Conservation (phyloP, 345 rosid genomes). For the Eucalyptus tenuipes region DNA sequence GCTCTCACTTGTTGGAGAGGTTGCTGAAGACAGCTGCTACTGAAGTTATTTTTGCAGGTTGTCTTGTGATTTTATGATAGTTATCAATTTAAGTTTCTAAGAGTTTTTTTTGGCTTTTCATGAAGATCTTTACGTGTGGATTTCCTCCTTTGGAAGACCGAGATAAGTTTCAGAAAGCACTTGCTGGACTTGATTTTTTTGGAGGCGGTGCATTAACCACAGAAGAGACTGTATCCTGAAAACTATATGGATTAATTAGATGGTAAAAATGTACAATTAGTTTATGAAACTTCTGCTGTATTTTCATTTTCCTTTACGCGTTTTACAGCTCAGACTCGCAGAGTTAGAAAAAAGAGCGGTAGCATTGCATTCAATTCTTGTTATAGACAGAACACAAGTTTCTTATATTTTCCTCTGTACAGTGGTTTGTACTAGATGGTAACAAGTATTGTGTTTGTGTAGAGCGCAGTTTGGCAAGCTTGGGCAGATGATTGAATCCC, state of each 20-base stretch:
- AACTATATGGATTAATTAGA: neutral
- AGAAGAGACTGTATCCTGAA: conserved; percentile 68
- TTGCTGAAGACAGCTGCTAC: too few relatives aligned
- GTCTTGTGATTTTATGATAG: neutral
- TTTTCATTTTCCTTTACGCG: conserved; percentile 12
- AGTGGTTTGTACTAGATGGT: neutral
- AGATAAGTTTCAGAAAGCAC: conserved; percentile 50
- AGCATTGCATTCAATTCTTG: neutral
- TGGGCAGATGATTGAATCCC: conserved; percentile 65
- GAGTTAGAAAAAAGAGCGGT: conserved; percentile 60
- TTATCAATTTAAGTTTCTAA: neutral
- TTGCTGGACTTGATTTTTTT: conserved; percentile 72
- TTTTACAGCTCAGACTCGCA: conserved; percentile 43
- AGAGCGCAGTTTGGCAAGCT: conserved; percentile 75
- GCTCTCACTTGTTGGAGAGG: too few relatives aligned
- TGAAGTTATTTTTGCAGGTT: neutral
- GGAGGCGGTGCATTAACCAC: conserved; percentile 66
- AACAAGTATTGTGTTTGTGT: neutral
- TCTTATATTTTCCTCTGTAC: neutral
- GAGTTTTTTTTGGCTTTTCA: neutral
- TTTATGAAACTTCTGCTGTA: neutral
- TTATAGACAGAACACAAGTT: neutral
- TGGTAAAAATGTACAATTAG: neutral
- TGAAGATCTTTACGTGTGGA: conserved; percentile 79
- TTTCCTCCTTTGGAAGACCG: conserved; percentile 93